Percentiles rank a stretch among this genome's conserved stretches.
Evolutionary conservation across 352 stramenopile species (phyloP).

Genomic region (Blastocystis sp.): DNA sequence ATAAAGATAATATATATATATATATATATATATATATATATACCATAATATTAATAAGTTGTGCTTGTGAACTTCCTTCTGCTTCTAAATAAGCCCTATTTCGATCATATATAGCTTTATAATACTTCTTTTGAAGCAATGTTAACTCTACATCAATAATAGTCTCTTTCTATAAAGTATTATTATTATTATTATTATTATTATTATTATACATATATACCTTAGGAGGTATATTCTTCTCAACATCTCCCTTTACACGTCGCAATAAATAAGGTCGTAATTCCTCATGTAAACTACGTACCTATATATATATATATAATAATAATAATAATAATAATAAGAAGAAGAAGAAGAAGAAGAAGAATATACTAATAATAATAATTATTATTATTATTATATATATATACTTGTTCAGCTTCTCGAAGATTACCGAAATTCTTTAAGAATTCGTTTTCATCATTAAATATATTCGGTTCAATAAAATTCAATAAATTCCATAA

Average conservation of each 20-base stretch:
- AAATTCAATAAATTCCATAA: slow-evolving; percentile 98
- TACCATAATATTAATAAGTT: slow-evolving; percentile 33
- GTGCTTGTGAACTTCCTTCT: slow-evolving; percentile 43
- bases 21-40: background rate
- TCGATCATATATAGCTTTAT: slow-evolving; percentile 91
- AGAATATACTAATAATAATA: no score
- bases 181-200: background rate
- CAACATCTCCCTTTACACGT: slow-evolving; percentile 97
- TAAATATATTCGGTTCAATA: slow-evolving; percentile 80
- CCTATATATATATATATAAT: no score
- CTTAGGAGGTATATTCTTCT: slow-evolving; percentile 92
- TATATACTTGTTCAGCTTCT: slow-evolving; percentile 77
- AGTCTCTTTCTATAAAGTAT: slow-evolving; percentile 64
- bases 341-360: no score
- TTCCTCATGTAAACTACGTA: slow-evolving; percentile 75
- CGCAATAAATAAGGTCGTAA: slow-evolving; percentile 93
- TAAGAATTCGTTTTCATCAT: slow-evolving; percentile 81
- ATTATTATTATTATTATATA: no score
- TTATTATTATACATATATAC: slow-evolving; percentile 25
- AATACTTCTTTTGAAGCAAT: slow-evolving; percentile 91
- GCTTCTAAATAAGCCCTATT: slow-evolving; percentile 65
- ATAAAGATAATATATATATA: slow-evolving; percentile 93
- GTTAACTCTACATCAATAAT: slow-evolving; percentile 99
- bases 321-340: no score
- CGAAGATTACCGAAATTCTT: slow-evolving; percentile 84